These are phyloP conservation scores for Solanum ossicruentum DNA, from an alignment of 257 asterid genomes.

Conservation along the genomic window DNA sequence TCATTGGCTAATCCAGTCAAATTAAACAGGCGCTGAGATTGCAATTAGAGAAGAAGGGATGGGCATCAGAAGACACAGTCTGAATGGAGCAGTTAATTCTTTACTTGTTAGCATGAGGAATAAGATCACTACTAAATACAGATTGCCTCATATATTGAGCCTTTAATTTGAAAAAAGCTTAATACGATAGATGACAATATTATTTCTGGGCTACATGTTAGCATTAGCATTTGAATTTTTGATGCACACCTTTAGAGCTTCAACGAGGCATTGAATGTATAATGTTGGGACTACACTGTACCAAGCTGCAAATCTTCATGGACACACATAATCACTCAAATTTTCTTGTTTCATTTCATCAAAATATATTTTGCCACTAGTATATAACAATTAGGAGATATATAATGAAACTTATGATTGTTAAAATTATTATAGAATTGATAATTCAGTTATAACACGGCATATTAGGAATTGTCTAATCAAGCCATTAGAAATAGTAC, in stretches of 20 bases:
- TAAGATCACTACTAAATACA: not conserved
- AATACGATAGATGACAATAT: not conserved
- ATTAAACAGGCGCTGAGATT: conserved; percentile 49
- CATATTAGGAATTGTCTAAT: no score
- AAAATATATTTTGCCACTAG: not conserved
- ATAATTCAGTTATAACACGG: no score
- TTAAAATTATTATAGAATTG: no score
- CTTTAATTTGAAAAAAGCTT: not conserved
- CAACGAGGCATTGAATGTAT: not conserved
- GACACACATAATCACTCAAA: not conserved
- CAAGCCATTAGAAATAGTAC: no score
- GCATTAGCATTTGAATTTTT: not conserved
- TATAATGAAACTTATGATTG: no score
- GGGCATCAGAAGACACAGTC: conserved; percentile 59
- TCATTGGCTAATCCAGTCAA: not conserved
- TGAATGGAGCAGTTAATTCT: conserved; percentile 5
- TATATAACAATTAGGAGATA: no score
- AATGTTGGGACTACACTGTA: not conserved
- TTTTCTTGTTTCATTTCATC: not conserved
- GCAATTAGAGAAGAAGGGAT: conserved; percentile 76
- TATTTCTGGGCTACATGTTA: not conserved
- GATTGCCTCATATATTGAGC: not conserved
- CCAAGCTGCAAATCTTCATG: not conserved
- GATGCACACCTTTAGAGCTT: not conserved
- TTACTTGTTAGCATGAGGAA: not conserved